Evolutionary conservation across 148 eudicot species (phyloP), one percentile per base, ranked within the genome.

Genomic region (Rhododendron henanense): DNA sequence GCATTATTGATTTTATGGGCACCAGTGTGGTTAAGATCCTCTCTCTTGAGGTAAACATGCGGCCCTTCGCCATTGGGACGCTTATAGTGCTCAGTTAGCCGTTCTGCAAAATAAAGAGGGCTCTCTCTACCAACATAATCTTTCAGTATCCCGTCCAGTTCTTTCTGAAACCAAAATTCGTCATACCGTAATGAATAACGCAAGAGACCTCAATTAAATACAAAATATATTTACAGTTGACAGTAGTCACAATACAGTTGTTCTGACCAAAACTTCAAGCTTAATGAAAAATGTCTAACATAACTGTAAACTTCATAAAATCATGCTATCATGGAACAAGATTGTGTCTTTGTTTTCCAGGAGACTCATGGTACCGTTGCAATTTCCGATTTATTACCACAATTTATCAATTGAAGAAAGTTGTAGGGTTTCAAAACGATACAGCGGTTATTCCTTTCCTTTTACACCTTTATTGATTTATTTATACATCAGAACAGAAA

Each of bases 41-140:
- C 99, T 87, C 99, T 93, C 92, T 96, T 96, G 6, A 96, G 88
- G 86, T 94, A 96, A 59, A 96, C 92, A 0, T 88, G 91, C 1
- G 99, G 98, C 74, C 99, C 99, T 89, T 93, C 92, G 10, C 99
- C 98, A 88, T 94, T 89, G 19, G 92, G 89, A 19, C 92, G 91
- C 78, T 88, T 94, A 81, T 95, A 97, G 90, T 97, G 96, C 91
- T 91, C 95, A 19, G 98, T 95, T 84, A 97, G 98, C 71, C 98
- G 88, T 78, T 97, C 98, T 10, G 99, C 98, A 87, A 97, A 97
- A 85, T 97, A 96, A 5, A 96, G 95, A 57, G 99, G 99, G 84
- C 87, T 94, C 85, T 95, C 98, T 84, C 99, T 95, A 45, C 99
- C 99, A 45, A 97, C 98, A 91, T 97, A 97, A 85, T 97, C 99